Evolutionary conservation across 1,284 basidiomycete species (phyloP).

Genomic region (Boletus sp.): DNA sequence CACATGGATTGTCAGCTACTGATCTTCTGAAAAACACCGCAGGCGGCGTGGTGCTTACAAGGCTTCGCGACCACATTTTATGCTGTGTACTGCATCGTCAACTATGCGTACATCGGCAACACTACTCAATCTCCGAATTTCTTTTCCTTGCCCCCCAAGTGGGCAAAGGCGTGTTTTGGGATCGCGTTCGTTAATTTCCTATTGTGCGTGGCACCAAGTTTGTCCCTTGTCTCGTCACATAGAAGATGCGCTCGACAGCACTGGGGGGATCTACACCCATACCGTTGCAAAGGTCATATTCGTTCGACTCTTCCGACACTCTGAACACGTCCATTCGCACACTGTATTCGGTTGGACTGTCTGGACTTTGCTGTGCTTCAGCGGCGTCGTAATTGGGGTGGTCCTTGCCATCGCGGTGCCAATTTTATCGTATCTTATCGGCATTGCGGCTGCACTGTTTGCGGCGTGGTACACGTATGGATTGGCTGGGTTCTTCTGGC

Average conservation of each 20-base stretch:
- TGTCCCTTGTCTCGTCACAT: background rate
- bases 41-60: conserved; percentile 53
- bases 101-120: conserved; percentile 57
- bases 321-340: conserved; percentile 57
- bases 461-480: too few species aligned
- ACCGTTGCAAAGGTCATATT: conserved; percentile 58
- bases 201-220: conserved; percentile 35
- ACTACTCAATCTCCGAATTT: conserved; percentile 54
- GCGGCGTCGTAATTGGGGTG: too few species aligned
- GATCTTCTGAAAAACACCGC: background rate
- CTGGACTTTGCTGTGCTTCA: too few species aligned
- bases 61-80: conserved; percentile 50
- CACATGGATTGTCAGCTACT: background rate
- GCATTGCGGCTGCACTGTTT: too few species aligned
- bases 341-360: too few species aligned
- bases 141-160: too few species aligned
- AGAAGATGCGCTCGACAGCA: too few species aligned
- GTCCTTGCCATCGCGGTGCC: too few species aligned
- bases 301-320: conserved; percentile 54
- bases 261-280: too few species aligned
- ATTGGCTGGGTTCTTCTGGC: too few species aligned
- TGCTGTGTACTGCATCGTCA: conserved; percentile 46
- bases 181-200: conserved; percentile 55
- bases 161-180: conserved; percentile 44
- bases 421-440: too few species aligned